These are phyloP conservation scores for Suillus weaverae DNA, from an alignment of 768 basidiomycete genomes.

Conservation along the genomic window DNA sequence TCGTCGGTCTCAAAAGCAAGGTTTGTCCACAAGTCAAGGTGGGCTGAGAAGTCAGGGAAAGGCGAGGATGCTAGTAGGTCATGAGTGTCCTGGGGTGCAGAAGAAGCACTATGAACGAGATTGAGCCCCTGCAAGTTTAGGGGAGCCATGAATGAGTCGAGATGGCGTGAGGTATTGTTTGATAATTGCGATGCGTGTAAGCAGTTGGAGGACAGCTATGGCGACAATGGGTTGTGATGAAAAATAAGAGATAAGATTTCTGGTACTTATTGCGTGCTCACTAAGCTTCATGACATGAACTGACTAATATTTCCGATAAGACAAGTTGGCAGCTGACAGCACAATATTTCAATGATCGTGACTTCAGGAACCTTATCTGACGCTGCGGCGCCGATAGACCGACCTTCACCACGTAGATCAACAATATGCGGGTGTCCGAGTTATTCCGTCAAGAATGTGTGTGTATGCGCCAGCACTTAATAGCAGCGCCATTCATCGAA, in stretches of 20 bases:
- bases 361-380: background rate
- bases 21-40: constrained; percentile 84
- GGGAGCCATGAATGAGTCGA: constrained; percentile 56
- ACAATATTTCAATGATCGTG: background rate
- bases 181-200: background rate
- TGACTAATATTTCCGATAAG: constrained; percentile 14
- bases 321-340: background rate
- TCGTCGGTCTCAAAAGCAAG: constrained; percentile 75
- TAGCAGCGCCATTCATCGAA: background rate
- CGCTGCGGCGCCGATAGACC: background rate
- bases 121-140: constrained; percentile 78
- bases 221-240: constrained; percentile 16
- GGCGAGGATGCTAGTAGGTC: constrained; percentile 63
- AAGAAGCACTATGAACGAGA: constrained; percentile 59
- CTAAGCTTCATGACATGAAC: background rate
- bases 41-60: constrained; percentile 73
- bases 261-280: constrained; percentile 13
- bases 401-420: background rate
- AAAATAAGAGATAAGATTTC: constrained; percentile 14
- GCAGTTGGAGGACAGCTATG: constrained; percentile 11
- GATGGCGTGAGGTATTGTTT: background rate
- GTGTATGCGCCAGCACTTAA: no score
- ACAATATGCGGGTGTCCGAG: background rate
- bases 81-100: constrained; percentile 43
- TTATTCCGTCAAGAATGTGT: no score